Evolutionary conservation across 2,329 filamentous ascomycete genomes (phyloP), one percentile per base, ranked within the genome.

Genomic region (Penicillium olsonii): DNA sequence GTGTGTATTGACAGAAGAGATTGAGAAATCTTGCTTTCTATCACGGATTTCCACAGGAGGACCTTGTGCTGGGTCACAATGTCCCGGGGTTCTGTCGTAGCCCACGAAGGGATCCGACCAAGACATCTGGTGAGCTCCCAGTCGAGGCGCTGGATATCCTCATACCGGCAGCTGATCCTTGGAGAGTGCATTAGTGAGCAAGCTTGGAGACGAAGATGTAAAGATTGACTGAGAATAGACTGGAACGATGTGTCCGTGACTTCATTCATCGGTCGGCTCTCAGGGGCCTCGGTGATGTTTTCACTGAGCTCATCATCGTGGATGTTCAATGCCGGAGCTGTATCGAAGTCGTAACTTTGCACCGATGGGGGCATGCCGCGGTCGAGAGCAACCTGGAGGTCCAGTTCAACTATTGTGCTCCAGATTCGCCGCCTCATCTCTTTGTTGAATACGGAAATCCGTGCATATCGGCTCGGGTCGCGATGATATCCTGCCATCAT

Each of bases 321-420:
- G 15, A 82, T 62, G 51, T 83, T 81, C 18, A 71, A 63, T 1
- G 80, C 78, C 5, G 75, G 64, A 8, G 69, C 67, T 4, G 72
- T 74, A 52, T 84, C 80, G 49, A 78, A 80, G 44, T 75, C 71
- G 1, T 65, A 64, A 11, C 65, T 62, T 37, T 72, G 71, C 12
- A 76, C 48, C 2, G 68, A 69, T 33, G 80, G 76, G 2, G 78
- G 75, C 68, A 84, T 78, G 1, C 82, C 82, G 11, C 73, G 72
- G 52, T 83, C 79, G 12, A 83, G 66, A 1, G 79, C 78, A 0
- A 78, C 73, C 55, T 83, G 80, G 2, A 83, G 62, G 47, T 84
- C 81, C 20, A 84, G 64, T 55, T 84, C 80, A 9, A 79, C 65
- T 9, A 83, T 78, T 1, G 81, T 82, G 2, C 71, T 73, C 82